These are phyloP conservation scores for Globisporangium perplexum DNA, from an alignment of 352 stramenopile species.

Conservation along the genomic window DNA sequence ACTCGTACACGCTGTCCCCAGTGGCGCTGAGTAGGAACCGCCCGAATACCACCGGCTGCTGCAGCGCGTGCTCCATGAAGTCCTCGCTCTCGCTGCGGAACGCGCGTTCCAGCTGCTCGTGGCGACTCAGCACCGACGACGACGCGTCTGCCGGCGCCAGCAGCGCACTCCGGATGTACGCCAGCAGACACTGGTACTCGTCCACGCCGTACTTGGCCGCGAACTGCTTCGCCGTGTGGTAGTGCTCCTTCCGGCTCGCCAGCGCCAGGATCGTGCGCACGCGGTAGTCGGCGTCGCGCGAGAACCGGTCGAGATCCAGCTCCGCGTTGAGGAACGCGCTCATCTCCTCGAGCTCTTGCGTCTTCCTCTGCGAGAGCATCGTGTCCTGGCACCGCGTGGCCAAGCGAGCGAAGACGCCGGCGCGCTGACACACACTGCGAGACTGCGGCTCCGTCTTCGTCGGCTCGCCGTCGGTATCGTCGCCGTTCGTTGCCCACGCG, in stretches of 20 bases:
- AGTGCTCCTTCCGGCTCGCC: conserved; percentile 43
- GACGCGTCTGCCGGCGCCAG: conserved; percentile 7
- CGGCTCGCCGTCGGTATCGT: neutral
- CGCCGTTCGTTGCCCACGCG: neutral
- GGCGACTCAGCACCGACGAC: conserved; percentile 16
- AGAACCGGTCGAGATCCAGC: conserved; percentile 54
- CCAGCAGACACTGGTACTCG: conserved; percentile 51
- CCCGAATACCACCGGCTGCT: conserved; percentile 44
- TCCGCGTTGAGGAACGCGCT: conserved; percentile 54
- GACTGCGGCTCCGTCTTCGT: neutral
- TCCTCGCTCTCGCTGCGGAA: conserved; percentile 48
- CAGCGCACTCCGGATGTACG: conserved; percentile 54
- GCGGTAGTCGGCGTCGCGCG: conserved; percentile 40
- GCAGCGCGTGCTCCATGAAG: conserved; percentile 60
- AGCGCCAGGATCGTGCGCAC: conserved; percentile 39
- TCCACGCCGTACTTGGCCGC: conserved; percentile 66
- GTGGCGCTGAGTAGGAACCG: conserved; percentile 39
- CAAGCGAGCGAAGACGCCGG: conserved; percentile 20
- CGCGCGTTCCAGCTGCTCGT: conserved; percentile 62
- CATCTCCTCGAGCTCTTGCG: conserved; percentile 56
- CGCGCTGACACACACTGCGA: neutral
- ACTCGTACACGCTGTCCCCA: conserved; percentile 41
- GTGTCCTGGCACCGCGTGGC: conserved; percentile 41
- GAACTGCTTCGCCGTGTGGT: conserved; percentile 43
- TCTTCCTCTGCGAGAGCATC: conserved; percentile 46